phyloP scores from a whole-genome alignment of 805 yeast species.

The Candida caryicola region DNA sequence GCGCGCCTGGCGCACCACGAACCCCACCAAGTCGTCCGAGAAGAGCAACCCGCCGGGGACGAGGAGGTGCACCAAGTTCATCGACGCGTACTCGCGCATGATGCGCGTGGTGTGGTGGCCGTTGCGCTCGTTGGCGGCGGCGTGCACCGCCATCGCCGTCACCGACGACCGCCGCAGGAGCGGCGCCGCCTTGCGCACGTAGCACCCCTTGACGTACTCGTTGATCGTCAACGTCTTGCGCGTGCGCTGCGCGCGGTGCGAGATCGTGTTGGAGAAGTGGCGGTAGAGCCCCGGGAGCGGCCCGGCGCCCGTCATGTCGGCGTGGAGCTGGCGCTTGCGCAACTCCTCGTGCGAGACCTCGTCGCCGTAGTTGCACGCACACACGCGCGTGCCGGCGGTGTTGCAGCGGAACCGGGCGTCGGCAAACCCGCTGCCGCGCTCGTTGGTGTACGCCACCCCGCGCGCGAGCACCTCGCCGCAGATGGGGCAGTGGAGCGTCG shows the following conservation, averaged over 20 bases:
- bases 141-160: background rate
- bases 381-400: background rate
- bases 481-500: constrained; percentile 13
- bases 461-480: constrained; percentile 10
- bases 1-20: constrained; percentile 20
- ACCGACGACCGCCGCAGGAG: background rate
- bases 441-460: constrained; percentile 11
- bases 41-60: constrained; percentile 6
- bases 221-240: constrained; percentile 5
- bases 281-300: constrained; percentile 8
- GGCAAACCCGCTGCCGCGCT: constrained; percentile 12
- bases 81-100: constrained; percentile 9
- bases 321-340: constrained; percentile 17
- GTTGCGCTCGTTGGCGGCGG: background rate
- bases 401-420: constrained; percentile 9
- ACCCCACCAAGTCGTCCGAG: constrained; percentile 25
- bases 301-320: constrained; percentile 8
- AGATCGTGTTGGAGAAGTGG: constrained; percentile 11
- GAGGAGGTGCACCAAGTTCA: constrained; percentile 13
- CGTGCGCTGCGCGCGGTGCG: background rate
- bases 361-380: constrained; percentile 13
- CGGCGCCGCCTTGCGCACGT: background rate
- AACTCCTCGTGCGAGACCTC: constrained; percentile 19
- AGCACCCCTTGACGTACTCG: constrained; percentile 2
- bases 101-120: background rate